Evolutionary conservation across 768 basidiomycete genomes (phyloP), one percentile per base, ranked within the genome.

Genomic region (Kwoniella newhampshirensis): DNA sequence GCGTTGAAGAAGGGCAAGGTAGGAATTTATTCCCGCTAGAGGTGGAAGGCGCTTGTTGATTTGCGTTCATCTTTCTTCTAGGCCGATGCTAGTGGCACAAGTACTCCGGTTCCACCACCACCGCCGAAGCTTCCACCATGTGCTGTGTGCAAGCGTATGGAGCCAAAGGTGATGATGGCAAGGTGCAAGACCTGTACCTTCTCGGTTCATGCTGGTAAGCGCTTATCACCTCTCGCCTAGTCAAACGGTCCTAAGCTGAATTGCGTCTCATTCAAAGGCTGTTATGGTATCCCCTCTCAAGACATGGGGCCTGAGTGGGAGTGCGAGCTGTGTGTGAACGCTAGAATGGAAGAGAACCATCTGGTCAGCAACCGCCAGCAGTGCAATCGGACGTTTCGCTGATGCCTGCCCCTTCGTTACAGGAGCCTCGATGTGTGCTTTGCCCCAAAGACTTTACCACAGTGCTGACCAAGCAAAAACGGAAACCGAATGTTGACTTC

Each of bases 261-360:
- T 45, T 42, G 32, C 41, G 21, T 20, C 37, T 25, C 8, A 20
- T 39, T 39, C 39, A 12, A 54, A 87, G 86, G 84, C 42, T 81
- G 83, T 51, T 86, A 85, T 65, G 91, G 91, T 35, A 84, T 85
- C 11, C 75, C 83, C 42, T 80, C 84, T 5, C 78, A 81, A 11
- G 77, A 82, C 17, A 60, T 75, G 48, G 78, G 84, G 21, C 87
- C 90, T 27, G 78, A 82, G 2, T 96, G 92, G 91, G 79, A 83
- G 17, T 96, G 92, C 71, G 91, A 94, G 47, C 75, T 93, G 25
- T 96, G 92, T 71, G 81, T 84, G 67, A 93, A 94, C 64, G 86
- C 89, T 65, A 86, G 88, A 73, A 82, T 82, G 0, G 79, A 86
- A 49, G 91, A 93, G 73, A 86, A 86, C 5, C 87, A 87, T n/a